Conservation (phyloP, 1,139 yeast species). For the Nakaseomyces bracarensis region DNA sequence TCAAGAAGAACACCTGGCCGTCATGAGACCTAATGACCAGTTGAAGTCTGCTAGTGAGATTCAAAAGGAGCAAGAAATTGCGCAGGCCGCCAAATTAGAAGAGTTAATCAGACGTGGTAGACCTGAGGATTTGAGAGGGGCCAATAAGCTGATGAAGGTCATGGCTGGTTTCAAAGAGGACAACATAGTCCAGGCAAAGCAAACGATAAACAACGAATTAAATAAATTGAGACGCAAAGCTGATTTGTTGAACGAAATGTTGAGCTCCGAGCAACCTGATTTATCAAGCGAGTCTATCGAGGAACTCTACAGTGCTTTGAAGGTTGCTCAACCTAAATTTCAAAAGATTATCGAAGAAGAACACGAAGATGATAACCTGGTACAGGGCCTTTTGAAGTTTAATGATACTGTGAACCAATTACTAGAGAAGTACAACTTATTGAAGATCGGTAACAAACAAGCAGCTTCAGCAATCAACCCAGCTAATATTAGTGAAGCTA, state of each 20-base stretch:
- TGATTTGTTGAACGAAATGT: slow-evolving; percentile 86
- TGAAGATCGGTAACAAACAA: slow-evolving; percentile 54
- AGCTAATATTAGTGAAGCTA: slow-evolving; percentile 14
- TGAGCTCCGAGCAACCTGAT: slow-evolving; percentile 48
- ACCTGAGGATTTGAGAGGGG: slow-evolving; percentile 92
- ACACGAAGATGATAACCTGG: slow-evolving; percentile 58
- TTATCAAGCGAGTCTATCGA: slow-evolving; percentile 61
- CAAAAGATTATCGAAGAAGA: slow-evolving; percentile 77
- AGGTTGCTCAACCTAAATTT: slow-evolving; percentile 80
- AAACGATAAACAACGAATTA: slow-evolving; percentile 75
- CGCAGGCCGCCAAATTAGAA: slow-evolving; percentile 90
- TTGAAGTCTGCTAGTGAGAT: slow-evolving; percentile 84
- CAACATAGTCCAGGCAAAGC: slow-evolving; percentile 53
- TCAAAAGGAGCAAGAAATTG: slow-evolving; percentile 85
- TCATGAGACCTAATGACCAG: slow-evolving; percentile 83
- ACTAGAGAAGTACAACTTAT: slow-evolving; percentile 55
- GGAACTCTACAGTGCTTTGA: slow-evolving; percentile 72
- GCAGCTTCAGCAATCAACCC: slow-evolving; percentile 52
- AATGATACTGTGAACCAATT: slow-evolving; percentile 73
- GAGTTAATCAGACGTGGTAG: slow-evolving; percentile 92
- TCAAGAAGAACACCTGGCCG: slow-evolving; percentile 85
- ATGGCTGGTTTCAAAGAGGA: slow-evolving; percentile 98
- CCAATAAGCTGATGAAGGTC: slow-evolving; percentile 90
- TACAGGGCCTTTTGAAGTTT: slow-evolving; percentile 54
- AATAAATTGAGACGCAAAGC: slow-evolving; percentile 80